Conservation (phyloP, 208 protist species). For the Wallacemonas collosoma region DNA sequence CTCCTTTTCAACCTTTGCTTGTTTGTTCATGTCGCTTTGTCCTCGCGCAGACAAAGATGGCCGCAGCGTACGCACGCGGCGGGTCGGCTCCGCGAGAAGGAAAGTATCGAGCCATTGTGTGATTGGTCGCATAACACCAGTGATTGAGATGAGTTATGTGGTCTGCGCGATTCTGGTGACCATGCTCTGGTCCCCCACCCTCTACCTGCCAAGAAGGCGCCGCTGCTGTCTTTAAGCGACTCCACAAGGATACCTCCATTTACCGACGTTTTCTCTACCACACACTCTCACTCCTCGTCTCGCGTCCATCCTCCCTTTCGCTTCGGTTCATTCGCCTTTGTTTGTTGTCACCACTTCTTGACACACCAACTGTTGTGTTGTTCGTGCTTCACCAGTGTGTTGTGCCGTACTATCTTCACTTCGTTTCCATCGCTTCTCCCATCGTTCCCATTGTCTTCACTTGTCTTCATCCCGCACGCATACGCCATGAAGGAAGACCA, state of each 20-base stretch:
- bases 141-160: no score
- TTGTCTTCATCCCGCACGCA: neutral
- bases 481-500: slow-evolving; percentile 2
- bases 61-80: neutral
- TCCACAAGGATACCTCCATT: neutral
- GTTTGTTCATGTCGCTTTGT: neutral
- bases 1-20: neutral
- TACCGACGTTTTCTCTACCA: neutral
- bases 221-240: neutral
- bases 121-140: no score
- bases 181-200: no score
- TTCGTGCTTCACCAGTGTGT: no score
- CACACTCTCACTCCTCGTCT: neutral
- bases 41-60: neutral
- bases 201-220: neutral
- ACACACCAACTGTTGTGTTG: neutral
- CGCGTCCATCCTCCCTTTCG: neutral
- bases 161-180: no score
- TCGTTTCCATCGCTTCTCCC: neutral
- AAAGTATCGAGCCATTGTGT: neutral
- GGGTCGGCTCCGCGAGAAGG: neutral
- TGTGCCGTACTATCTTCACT: no score
- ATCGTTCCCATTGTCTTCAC: neutral
- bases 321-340: neutral
- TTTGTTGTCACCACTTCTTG: neutral